These are phyloP conservation scores for Saccharomycopsis crataegensis DNA, from an alignment of 1,139 yeast genomes.

Conservation along the genomic window DNA sequence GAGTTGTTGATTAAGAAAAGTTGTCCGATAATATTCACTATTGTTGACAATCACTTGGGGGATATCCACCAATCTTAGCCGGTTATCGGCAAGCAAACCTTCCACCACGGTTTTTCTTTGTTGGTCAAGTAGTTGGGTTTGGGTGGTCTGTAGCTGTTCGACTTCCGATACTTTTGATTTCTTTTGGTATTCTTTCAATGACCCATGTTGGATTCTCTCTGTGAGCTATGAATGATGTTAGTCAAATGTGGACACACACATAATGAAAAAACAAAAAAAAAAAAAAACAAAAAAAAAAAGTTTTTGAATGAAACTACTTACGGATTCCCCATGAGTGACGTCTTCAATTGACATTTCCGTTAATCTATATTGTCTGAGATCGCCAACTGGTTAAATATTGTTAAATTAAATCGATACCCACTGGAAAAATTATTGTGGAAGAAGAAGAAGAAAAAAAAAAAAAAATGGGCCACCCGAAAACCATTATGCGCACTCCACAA, in stretches of 20 bases:
- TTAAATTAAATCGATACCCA: background rate
- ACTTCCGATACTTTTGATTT: background rate
- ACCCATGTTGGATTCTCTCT: conserved; percentile 6
- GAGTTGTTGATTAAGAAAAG: conserved; percentile 48
- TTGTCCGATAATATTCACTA: conserved; percentile 29
- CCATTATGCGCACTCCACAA: too few relatives aligned
- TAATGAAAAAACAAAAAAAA: background rate
- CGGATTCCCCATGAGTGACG: conserved; percentile 4
- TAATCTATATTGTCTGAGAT: background rate
- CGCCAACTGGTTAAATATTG: background rate
- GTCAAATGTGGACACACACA: background rate
- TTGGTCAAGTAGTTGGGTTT: background rate
- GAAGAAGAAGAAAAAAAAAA: background rate
- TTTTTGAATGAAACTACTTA: background rate
- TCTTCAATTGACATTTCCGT: conserved; percentile 8
- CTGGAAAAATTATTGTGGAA: background rate
- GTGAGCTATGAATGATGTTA: background rate
- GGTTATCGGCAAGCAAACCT: conserved; percentile 2
- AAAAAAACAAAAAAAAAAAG: background rate
- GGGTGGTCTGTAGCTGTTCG: background rate
- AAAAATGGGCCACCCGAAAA: background rate
- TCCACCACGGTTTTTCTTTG: conserved; percentile 8
- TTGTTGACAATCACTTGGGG: conserved; percentile 16
- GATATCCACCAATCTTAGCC: conserved; percentile 5
- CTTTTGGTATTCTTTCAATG: background rate